phyloP scores from a whole-genome alignment of 768 basidiomycete species.

The Leucosporidium creatinivorum region DNA sequence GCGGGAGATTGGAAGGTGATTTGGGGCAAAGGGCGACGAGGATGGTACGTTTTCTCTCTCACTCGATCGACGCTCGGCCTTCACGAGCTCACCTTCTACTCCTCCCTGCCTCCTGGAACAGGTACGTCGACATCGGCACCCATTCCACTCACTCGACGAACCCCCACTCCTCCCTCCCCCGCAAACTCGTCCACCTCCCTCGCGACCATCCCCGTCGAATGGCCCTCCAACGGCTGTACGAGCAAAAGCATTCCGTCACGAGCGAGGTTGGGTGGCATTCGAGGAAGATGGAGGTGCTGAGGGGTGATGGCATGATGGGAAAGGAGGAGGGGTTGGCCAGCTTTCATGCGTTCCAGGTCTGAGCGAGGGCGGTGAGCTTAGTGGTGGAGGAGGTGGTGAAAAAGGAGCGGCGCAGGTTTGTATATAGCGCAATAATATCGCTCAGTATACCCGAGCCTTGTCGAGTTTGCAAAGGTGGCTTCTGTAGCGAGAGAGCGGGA shows the following conservation, averaged over 20 bases:
- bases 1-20: conserved; percentile 81
- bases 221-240: conserved; percentile 64
- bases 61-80: not conserved
- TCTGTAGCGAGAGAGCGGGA: too few relatives aligned
- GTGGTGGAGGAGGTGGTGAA: too few relatives aligned
- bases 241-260: conserved; percentile 80
- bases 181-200: conserved; percentile 47
- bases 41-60: conserved; percentile 68
- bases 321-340: conserved; percentile 86
- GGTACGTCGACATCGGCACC: conserved; percentile 47
- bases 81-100: not conserved
- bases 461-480: too few relatives aligned
- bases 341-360: conserved; percentile 15
- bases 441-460: too few relatives aligned
- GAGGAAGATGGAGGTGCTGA: conserved; percentile 92
- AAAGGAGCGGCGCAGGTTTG: too few relatives aligned
- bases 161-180: conserved; percentile 15
- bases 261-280: conserved; percentile 92
- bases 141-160: conserved; percentile 27
- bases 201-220: conserved; percentile 59
- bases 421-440: too few relatives aligned
- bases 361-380: too few relatives aligned
- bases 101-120: conserved; percentile 31
- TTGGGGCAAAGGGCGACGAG: conserved; percentile 83
- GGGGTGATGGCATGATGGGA: conserved; percentile 78